Evolutionary conservation across 2,329 filamentous ascomycete species (phyloP), one percentile per base, ranked within the genome.

Genomic region (Pyricularia sp.): DNA sequence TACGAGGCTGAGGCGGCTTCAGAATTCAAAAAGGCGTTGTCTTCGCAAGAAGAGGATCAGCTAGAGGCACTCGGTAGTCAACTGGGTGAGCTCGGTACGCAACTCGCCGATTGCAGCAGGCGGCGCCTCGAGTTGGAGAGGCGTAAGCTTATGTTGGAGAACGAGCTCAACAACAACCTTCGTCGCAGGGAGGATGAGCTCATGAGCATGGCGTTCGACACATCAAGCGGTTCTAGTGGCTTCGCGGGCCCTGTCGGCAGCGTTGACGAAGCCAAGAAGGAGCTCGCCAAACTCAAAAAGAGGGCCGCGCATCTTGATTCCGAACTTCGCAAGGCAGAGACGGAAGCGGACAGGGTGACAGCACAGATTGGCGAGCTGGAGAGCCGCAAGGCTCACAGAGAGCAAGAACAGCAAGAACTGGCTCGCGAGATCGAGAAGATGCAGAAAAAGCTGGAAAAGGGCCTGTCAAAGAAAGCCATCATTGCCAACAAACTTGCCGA

Each of bases 21-120:
- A 0, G 91, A 96, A 28, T 99, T 98, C 82, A 96, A 97, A 81
- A 97, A 97, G 79, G 91, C 91, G 14, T 83, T 99, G 66, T 91
- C 90, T 11, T 81, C 86, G 9, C 87, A 89, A n/a, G 96, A 99
- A 78, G 94, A 98, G 78, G 83, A 84, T 59, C 89, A 92, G 74
- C 84, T 99, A 4, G 90, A 95, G 71, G 83, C 84, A 42, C 85
- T 97, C 11, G 90, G 88, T 69, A 81, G 82, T 4, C 85, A 85
- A 14, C 88, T 93, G 7, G 91, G 94, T 74, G 87, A 90, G 61
- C 80, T 98, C 64, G 88, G 92, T 71, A 90, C 88, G 72, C 87
- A 94, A 74, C 91, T 92, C 81, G 90, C 91, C 66, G 89, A 92
- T 69, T 79, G 93, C 64, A 93, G 91, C 74, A 87, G 85, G 69